Evolutionary conservation across 1,139 yeast genomes (phyloP).

Genomic region (Suhomyces yuchorum): DNA sequence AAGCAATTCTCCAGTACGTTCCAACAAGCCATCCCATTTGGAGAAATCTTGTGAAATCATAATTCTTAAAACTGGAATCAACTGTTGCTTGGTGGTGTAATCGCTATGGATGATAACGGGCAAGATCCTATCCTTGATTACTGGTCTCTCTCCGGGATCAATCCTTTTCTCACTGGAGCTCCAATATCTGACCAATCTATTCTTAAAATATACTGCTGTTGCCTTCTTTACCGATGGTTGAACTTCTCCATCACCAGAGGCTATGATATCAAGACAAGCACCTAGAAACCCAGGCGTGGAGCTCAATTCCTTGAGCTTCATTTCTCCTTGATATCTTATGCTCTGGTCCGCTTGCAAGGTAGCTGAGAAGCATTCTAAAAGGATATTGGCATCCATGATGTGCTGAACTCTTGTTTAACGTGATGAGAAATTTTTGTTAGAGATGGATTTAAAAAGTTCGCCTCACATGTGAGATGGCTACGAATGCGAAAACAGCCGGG

Average conservation of each 20-base stretch:
- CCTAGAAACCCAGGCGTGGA: constrained; percentile 72
- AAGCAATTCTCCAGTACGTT: constrained; percentile 59
- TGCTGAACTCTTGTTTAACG: not conserved
- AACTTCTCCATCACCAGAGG: constrained; percentile 34
- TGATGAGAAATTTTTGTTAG: constrained; percentile 9
- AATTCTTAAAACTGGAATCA: constrained; percentile 68
- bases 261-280: constrained; percentile 77
- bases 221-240: constrained; percentile 69
- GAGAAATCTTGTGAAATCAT: constrained; percentile 74
- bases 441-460: constrained; percentile 9
- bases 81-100: constrained; percentile 56
- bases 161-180: constrained; percentile 33
- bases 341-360: constrained; percentile 72
- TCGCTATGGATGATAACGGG: constrained; percentile 45
- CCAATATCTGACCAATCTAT: constrained; percentile 73
- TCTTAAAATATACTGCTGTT: constrained; percentile 86
- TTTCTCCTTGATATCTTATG: constrained; percentile 70
- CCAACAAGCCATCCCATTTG: constrained; percentile 70
- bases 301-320: constrained; percentile 59
- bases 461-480: constrained; percentile 3
- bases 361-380: constrained; percentile 79
- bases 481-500: not conserved
- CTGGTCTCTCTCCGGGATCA: constrained; percentile 70
- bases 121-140: constrained; percentile 63
- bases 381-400: constrained; percentile 65